Base-by-base conservation (phyloP, 1,284 basidiomycete genomes). In the Boletellus deceptivus region DNA sequence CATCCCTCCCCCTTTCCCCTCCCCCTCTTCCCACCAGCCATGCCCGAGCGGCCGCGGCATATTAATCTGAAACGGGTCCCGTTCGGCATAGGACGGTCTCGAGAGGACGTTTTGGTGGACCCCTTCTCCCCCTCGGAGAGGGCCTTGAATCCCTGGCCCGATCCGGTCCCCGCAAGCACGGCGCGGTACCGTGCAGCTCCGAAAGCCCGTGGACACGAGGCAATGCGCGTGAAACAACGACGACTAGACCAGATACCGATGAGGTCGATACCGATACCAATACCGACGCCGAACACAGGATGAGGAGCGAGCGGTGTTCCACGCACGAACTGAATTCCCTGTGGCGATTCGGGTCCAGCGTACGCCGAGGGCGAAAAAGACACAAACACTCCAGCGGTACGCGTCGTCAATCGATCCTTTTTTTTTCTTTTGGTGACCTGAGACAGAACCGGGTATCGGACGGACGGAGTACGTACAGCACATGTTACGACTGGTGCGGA, bases 181-280 rank as follows among this genome's bases (percentile, higher is more conserved):
- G 22, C 22, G 17, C 34, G 10, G 34, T 38, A 47, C 22, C 36
- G 36, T 31, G 29, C 29, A 31, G 48, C 1, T 11, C 59, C 40
- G 49, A 39, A 42, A 37, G 5, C 17, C 25, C 37, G 31, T 36
- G 41, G 18, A 46, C 51, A 43, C 42, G 24, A 34, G 33, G 17
- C 34, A 8, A n/a, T 17, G 34, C 4, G n/a, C n/a, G n/a, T 58
- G 60, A 60, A 55, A 62, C 40, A 51, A 62, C 40, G 33, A 51
- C 27, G 16, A 11, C 10, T 14, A 14, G 29, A 27, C 24, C 10
- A 16, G 31, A 34, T 34, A 24, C 33, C n/a, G 22, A 31, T 31
- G 29, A 31, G 29, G 13, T 14, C 29, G 29, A 31, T 31, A 31
- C 10, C 29, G 11, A 31, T 31, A 31, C 29, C 29, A 13, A 24